These are phyloP conservation scores for Amaranthus tricolor DNA, from an alignment of 179 eudicot genomes.

Conservation along the genomic window DNA sequence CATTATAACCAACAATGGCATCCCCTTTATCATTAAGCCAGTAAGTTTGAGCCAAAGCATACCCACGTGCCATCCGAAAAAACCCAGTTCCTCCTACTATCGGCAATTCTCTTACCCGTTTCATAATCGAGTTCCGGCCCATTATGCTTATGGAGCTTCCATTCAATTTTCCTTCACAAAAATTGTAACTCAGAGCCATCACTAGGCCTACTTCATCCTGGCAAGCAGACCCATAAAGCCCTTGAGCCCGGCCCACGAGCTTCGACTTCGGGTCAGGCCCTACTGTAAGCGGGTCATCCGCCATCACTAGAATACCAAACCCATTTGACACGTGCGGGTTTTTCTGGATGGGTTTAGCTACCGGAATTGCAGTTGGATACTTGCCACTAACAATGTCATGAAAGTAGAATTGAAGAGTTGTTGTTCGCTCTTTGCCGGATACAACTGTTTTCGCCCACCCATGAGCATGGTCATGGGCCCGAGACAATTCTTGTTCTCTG, in stretches of 20 bases:
- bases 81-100: constrained; percentile 56
- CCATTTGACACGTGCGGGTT: constrained; percentile 18
- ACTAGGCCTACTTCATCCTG: constrained; percentile 37
- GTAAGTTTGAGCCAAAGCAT: constrained; percentile 44
- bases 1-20: constrained; percentile 57
- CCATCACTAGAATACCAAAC: constrained; percentile 48
- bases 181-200: constrained; percentile 49
- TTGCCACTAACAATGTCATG: constrained; percentile 54
- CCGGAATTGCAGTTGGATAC: constrained; percentile 34
- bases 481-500: background rate
- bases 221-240: constrained; percentile 50
- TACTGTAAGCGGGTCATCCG: constrained; percentile 48
- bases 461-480: constrained; percentile 1
- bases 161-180: constrained; percentile 43
- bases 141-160: constrained; percentile 51
- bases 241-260: constrained; percentile 57
- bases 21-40: constrained; percentile 39
- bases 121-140: constrained; percentile 39
- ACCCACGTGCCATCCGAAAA: constrained; percentile 57
- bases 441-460: constrained; percentile 45
- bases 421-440: constrained; percentile 28
- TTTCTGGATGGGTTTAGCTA: constrained; percentile 33
- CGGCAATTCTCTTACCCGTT: constrained; percentile 45
- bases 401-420: constrained; percentile 53
- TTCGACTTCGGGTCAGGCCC: constrained; percentile 48